These are phyloP conservation scores for Beauveria scarabaeidicola DNA, from an alignment of 2,329 filamentous ascomycete genomes.

Conservation along the genomic window DNA sequence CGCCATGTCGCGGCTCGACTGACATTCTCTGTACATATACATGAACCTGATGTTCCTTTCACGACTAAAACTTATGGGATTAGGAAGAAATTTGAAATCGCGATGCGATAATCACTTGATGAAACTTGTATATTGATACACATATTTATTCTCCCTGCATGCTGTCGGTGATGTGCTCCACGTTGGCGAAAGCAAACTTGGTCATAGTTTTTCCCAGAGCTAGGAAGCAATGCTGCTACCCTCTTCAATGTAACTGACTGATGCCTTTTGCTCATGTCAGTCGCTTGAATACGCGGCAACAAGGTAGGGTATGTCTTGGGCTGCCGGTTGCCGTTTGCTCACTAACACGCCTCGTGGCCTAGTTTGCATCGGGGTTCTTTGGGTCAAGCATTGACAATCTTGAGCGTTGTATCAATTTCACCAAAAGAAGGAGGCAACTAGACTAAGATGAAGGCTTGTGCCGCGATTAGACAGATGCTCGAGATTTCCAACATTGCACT, in stretches of 20 bases:
- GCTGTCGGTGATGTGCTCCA: background rate
- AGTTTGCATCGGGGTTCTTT: background rate
- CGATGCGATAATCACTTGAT: background rate
- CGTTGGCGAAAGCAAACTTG: constrained; percentile 14
- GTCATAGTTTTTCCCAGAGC: constrained; percentile 15
- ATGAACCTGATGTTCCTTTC: background rate
- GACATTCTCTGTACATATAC: background rate
- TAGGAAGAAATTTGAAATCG: background rate
- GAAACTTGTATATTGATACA: background rate
- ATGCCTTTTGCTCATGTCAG: background rate
- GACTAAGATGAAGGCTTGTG: too few relatives aligned
- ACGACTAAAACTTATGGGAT: background rate
- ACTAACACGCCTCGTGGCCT: background rate
- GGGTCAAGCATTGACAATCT: background rate
- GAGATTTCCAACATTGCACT: too few relatives aligned
- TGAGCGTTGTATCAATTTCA: too few relatives aligned
- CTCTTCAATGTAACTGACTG: constrained; percentile 11
- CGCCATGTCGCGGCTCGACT: background rate
- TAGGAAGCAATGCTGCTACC: constrained; percentile 7
- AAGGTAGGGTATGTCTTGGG: background rate
- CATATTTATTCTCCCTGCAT: background rate
- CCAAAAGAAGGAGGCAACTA: too few relatives aligned
- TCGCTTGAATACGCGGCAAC: too few relatives aligned
- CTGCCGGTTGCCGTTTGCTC: background rate
- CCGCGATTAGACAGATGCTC: too few relatives aligned